Evolutionary conservation across 1,284 basidiomycete species (phyloP), one percentile per base, ranked within the genome.

Genomic region (Inonotus hispidus): DNA sequence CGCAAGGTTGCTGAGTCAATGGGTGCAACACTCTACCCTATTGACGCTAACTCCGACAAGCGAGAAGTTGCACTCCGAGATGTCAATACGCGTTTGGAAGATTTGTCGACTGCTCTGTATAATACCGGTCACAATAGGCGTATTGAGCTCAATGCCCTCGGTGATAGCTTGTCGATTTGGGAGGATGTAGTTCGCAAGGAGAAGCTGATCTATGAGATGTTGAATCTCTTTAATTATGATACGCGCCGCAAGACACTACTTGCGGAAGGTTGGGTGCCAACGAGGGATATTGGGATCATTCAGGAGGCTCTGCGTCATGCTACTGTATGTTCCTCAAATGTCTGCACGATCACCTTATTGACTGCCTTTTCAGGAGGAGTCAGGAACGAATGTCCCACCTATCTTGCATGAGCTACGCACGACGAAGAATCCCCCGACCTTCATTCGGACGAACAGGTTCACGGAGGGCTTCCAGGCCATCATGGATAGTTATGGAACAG

Each of bases 1-100:
- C 93, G 96, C 72, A 98, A 96, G 75, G 93, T 99, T 64, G 91
- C 95, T 50, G 97, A 98, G 76, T 95, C 93, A 35, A 98, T 99
- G 92, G 95, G 97, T 52, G 97, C 91, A 1, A 97, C 94, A 0
- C 80, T 99, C 60, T 98, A 96, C 77, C 93, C 95, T 38, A 96
- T 99, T 71, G 96, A 98, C 72, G 81, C 94, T 49, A 95, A 96
- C 67, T 85, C 91, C 1, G 93, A 95, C 75, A 95, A 93, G 74
- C 93, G 97, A 54, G 82, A 88, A 27, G 92, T 95, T 60, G 88
- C 94, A 19, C 83, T 99, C 60, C 87, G 89, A 53, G 94, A 98
- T 70, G 94, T 98, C 47, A 85, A 88, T 13, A 82, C 81, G 59
- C 90, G 95, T 63, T 83, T 99, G 49, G 96, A 99, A 72, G 97